These are phyloP conservation scores for Spergularia azorica DNA, from an alignment of 179 eudicot species.

Conservation along the genomic window DNA sequence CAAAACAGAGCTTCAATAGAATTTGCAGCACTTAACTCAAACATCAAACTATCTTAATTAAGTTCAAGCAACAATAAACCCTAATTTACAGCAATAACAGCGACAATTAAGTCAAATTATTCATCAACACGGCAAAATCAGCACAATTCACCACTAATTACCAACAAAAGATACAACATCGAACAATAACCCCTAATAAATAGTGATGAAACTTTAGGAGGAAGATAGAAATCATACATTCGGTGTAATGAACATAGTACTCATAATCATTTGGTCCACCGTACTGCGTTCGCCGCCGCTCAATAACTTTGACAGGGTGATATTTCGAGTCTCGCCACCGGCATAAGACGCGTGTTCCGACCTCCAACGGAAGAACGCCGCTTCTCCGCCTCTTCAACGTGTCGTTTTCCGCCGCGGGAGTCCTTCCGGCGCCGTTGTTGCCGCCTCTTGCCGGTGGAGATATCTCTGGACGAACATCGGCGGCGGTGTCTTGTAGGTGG, in stretches of 20 bases:
- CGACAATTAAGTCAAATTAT: neutral
- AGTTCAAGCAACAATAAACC: neutral
- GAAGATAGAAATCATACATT: slow-evolving; percentile 45
- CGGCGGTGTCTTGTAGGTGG: slow-evolving; percentile 13
- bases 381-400: slow-evolving; percentile 38
- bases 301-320: slow-evolving; percentile 88
- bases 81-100: neutral
- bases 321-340: slow-evolving; percentile 82
- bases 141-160: neutral
- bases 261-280: slow-evolving; percentile 68
- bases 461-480: slow-evolving; percentile 14
- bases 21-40: neutral
- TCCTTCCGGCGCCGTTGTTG: slow-evolving; percentile 23
- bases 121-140: neutral
- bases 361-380: slow-evolving; percentile 64
- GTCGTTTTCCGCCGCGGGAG: slow-evolving; percentile 33
- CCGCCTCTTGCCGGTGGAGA: slow-evolving; percentile 27
- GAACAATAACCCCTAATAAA: neutral
- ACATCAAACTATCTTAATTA: neutral
- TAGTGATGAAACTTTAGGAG: neutral
- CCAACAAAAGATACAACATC: neutral
- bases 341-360: slow-evolving; percentile 89
- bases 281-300: slow-evolving; percentile 50
- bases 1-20: neutral
- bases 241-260: slow-evolving; percentile 92